A percentile compares a stretch with the other conserved stretches of the same genome.
Conservation (phyloP, 1,284 basidiomycete species). For the Mycena citricolor region DNA sequence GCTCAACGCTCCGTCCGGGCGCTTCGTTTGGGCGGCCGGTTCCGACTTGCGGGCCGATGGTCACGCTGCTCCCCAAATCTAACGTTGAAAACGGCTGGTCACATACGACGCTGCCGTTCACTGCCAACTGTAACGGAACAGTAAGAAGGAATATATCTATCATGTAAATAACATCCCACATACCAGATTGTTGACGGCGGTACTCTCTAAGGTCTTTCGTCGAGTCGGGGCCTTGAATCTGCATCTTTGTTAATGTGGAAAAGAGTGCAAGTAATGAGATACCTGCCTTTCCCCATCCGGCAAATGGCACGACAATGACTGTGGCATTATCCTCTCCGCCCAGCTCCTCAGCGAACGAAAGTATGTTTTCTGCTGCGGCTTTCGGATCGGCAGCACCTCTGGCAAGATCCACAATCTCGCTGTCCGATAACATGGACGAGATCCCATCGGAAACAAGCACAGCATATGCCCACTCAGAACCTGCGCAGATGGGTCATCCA, state of each 20-base stretch:
- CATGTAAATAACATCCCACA: constrained; percentile 23
- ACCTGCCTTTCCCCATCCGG: constrained; percentile 77
- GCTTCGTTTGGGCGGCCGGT: constrained; percentile 83
- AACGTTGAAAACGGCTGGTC: constrained; percentile 29
- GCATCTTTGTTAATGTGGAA: background rate
- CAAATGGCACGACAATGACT: constrained; percentile 88
- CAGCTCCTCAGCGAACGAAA: constrained; percentile 88
- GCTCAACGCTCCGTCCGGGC: constrained; percentile 62
- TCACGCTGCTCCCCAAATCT: constrained; percentile 87
- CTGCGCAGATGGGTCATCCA: constrained; percentile 37
- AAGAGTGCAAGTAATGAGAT: background rate
- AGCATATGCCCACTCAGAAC: constrained; percentile 75
- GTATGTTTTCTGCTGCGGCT: constrained; percentile 78
- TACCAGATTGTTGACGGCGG: constrained; percentile 68
- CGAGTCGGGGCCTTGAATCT: constrained; percentile 70
- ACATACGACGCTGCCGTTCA: constrained; percentile 74
- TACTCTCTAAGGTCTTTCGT: constrained; percentile 84
- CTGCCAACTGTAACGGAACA: constrained; percentile 50
- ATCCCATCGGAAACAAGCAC: constrained; percentile 89
- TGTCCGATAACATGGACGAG: constrained; percentile 87
- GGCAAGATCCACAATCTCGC: constrained; percentile 92
- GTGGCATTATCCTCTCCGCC: constrained; percentile 93
- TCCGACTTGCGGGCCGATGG: constrained; percentile 88
- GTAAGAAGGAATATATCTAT: constrained; percentile 12
- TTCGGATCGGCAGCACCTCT: constrained; percentile 73